These are phyloP conservation scores for Metrosideros polymorpha DNA, from an alignment of 441 rosid genomes.

Conservation along the genomic window DNA sequence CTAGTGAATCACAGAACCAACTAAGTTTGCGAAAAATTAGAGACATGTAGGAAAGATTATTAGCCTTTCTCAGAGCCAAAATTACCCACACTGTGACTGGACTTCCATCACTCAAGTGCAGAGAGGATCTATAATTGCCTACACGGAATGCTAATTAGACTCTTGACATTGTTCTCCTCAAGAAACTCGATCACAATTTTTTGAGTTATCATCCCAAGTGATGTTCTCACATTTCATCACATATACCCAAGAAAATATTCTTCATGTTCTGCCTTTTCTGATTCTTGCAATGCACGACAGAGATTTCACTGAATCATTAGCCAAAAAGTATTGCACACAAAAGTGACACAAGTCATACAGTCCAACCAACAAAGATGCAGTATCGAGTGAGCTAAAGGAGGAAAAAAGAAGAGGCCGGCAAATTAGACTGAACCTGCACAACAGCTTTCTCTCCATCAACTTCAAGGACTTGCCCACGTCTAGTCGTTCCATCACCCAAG, in stretches of 20 bases:
- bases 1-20: not conserved
- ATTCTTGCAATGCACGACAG: not conserved
- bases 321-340: not conserved
- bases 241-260: not conserved
- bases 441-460: slow-evolving; percentile 47
- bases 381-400: not conserved
- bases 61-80: not conserved
- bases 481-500: slow-evolving; percentile 36
- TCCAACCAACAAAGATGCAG: not conserved
- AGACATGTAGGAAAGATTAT: not conserved
- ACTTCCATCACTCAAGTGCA: not conserved
- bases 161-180: not conserved
- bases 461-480: slow-evolving; percentile 41
- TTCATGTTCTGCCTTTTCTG: not conserved
- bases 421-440: slow-evolving; percentile 30
- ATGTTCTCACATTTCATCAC: not conserved
- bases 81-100: not conserved
- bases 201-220: not conserved
- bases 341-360: not conserved
- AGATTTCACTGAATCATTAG: not conserved
- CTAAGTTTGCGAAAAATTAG: not conserved
- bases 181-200: not conserved
- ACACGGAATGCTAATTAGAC: not conserved
- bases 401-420: not conserved
- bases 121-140: not conserved